These are phyloP conservation scores for Haplosporangium gracile DNA, from an alignment of 192 early-diverging fungal genomes.

Conservation along the genomic window DNA sequence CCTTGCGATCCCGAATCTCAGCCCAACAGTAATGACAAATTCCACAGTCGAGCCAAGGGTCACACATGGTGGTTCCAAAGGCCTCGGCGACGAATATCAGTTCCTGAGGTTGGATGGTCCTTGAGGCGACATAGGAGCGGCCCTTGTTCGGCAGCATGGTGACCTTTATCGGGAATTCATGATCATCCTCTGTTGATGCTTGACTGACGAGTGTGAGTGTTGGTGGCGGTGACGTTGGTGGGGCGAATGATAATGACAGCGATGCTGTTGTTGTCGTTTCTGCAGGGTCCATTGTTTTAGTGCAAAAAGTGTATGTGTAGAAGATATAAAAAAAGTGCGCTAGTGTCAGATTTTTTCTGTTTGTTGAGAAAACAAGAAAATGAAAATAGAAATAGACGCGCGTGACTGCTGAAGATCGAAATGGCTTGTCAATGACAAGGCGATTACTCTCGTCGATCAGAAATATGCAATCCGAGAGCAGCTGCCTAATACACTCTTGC, in stretches of 20 bases:
- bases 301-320: neutral
- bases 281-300: slow-evolving; percentile 12
- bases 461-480: too few relatives aligned
- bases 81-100: slow-evolving; percentile 44
- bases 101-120: slow-evolving; percentile 28
- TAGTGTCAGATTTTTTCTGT: neutral
- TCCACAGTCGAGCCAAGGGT: slow-evolving; percentile 50
- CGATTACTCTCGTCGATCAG: too few relatives aligned
- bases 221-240: neutral
- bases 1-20: slow-evolving; percentile 20
- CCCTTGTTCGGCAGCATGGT: slow-evolving; percentile 33
- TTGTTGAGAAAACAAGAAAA: neutral
- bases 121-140: slow-evolving; percentile 43
- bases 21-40: slow-evolving; percentile 50
- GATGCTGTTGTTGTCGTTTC: neutral
- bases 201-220: neutral
- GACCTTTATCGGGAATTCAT: slow-evolving; percentile 20
- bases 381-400: neutral
- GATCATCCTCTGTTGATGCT: neutral
- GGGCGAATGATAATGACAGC: too few relatives aligned
- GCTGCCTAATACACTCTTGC: neutral
- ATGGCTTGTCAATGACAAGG: too few relatives aligned
- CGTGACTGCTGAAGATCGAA: neutral
- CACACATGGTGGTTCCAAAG: slow-evolving; percentile 48
- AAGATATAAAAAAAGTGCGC: neutral